Evolutionary conservation across 1,139 yeast genomes (phyloP).

Genomic region (Blastobotrys indianensis): DNA sequence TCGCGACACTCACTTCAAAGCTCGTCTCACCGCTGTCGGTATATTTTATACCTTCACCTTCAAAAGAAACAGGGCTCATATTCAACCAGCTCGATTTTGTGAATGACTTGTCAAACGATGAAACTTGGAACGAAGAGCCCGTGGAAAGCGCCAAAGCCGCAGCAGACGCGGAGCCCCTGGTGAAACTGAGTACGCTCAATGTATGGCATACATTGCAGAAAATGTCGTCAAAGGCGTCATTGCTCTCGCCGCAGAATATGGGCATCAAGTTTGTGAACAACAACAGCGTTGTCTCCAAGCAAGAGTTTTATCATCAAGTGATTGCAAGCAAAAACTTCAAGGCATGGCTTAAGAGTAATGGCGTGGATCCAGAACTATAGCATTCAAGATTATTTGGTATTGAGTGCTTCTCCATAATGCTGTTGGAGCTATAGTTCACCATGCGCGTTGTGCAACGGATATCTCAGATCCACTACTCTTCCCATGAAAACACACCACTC

Average conservation of each 20-base stretch:
- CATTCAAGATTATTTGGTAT: no score
- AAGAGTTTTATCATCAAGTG: constrained; percentile 17
- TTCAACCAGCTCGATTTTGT: constrained; percentile 14
- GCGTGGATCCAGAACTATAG: constrained; percentile 1
- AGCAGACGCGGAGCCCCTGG: background rate
- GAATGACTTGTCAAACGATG: constrained; percentile 9
- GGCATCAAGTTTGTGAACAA: constrained; percentile 10
- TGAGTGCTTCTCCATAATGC: no score
- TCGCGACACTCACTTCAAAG: constrained; percentile 24
- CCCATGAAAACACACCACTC: no score
- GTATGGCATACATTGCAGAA: constrained; percentile 12
- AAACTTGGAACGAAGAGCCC: constrained; percentile 6
- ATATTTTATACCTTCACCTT: constrained; percentile 16
- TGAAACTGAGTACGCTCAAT: background rate
- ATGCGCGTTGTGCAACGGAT: no score
- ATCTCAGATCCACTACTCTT: no score
- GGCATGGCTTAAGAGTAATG: constrained; percentile 18
- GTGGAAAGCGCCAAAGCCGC: constrained; percentile 1
- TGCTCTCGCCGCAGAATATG: constrained; percentile 9
- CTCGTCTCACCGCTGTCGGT: constrained; percentile 23
- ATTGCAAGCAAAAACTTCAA: constrained; percentile 14
- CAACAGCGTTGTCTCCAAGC: constrained; percentile 10
- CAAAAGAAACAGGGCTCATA: constrained; percentile 6
- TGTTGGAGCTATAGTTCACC: no score
- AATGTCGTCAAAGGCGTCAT: constrained; percentile 9